These are phyloP conservation scores for Trichophyton schoenleinii DNA, from an alignment of 2,329 filamentous ascomycete species.

Conservation along the genomic window DNA sequence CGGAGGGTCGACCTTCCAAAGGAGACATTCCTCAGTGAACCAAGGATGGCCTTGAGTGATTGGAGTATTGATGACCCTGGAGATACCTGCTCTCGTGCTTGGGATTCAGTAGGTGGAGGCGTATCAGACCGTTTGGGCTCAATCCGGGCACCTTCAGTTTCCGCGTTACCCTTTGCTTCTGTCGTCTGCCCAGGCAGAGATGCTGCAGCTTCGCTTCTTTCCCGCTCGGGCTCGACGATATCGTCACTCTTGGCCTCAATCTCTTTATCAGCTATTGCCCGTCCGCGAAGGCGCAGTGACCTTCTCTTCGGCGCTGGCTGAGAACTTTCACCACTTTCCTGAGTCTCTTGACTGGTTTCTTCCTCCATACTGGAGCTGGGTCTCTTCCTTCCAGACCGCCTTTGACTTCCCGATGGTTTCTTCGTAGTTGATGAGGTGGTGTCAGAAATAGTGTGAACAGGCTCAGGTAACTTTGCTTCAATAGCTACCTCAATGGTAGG, in stretches of 20 bases:
- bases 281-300: constrained; percentile 20
- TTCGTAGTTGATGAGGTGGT: neutral
- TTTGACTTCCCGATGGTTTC: neutral
- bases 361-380: neutral
- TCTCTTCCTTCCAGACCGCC: neutral
- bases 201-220: neutral
- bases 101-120: neutral
- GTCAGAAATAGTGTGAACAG: neutral
- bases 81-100: neutral
- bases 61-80: constrained; percentile 34
- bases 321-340: neutral
- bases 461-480: neutral
- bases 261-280: constrained; percentile 9
- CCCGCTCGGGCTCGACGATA: neutral
- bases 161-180: neutral
- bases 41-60: constrained; percentile 45
- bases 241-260: neutral
- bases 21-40: constrained; percentile 45
- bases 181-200: neutral
- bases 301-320: constrained; percentile 15
- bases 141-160: neutral
- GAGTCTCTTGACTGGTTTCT: neutral
- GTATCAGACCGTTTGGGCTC: neutral
- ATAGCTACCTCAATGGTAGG: neutral
- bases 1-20: constrained; percentile 55